A percentile compares a stretch with the other conserved stretches of the same genome.
Conservation (phyloP, 257 asterid species). For the Fraxinus quadrangulata region DNA sequence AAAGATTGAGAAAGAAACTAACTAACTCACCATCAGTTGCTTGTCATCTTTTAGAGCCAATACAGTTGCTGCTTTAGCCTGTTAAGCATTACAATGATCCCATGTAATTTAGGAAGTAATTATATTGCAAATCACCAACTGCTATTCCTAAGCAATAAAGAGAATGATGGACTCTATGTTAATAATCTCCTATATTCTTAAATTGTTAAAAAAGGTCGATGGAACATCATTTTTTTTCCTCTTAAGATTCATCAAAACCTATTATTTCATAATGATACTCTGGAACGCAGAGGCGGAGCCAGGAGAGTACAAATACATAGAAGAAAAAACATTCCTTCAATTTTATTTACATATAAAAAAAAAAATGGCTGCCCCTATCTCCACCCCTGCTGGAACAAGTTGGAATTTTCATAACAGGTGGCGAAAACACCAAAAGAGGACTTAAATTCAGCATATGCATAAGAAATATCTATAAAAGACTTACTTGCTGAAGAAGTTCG, state of each 20-base stretch:
- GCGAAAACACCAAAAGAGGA: not conserved
- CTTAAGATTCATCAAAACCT: not conserved
- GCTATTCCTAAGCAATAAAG: not conserved
- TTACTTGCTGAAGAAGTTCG: conserved; percentile 73
- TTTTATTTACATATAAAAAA: no score
- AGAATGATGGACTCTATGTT: not conserved
- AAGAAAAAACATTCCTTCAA: no score
- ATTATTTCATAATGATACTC: not conserved
- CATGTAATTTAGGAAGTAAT: not conserved
- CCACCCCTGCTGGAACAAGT: not conserved
- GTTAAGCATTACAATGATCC: conserved; percentile 22
- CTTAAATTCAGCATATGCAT: not conserved
- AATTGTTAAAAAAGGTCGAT: not conserved
- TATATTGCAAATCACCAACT: not conserved
- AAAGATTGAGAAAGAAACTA: conserved; percentile 19
- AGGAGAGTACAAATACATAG: no score
- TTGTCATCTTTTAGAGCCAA: conserved; percentile 59
- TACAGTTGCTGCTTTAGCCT: conserved; percentile 82
- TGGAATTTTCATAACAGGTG: not conserved
- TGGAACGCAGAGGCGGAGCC: not conserved
- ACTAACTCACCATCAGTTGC: conserved; percentile 75
- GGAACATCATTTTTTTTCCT: not conserved
- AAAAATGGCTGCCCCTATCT: no score
- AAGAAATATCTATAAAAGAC: not conserved
- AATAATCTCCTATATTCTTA: no score